These are phyloP conservation scores for Pseudogymnoascus sp. DNA, from an alignment of 2,329 filamentous ascomycete species.

Conservation along the genomic window DNA sequence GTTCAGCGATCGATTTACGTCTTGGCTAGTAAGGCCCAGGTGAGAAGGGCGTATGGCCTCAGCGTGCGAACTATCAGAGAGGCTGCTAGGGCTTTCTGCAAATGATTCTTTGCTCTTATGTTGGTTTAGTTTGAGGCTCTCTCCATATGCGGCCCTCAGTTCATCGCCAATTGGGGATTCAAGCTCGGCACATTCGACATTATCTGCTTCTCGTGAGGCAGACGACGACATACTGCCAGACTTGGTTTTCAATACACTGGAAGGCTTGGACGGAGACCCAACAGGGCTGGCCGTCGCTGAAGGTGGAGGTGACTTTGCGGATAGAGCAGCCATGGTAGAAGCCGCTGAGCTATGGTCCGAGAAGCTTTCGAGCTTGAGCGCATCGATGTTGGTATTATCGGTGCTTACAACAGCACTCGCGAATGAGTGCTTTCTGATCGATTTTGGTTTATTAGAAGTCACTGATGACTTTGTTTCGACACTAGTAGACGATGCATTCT, in stretches of 20 bases:
- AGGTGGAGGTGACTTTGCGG: constrained; percentile 49
- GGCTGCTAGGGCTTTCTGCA: neutral
- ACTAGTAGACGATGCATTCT: constrained; percentile 40
- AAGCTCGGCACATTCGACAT: neutral
- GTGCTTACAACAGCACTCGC: constrained; percentile 55
- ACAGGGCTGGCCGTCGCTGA: constrained; percentile 42
- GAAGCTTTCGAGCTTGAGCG: constrained; percentile 46
- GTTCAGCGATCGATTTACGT: neutral
- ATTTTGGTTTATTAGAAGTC: constrained; percentile 39
- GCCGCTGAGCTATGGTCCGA: constrained; percentile 52
- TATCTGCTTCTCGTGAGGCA: constrained; percentile 36
- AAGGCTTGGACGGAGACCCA: constrained; percentile 31
- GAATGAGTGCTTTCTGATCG: constrained; percentile 54
- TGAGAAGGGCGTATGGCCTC: neutral
- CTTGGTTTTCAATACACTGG: constrained; percentile 18
- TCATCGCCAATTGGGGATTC: neutral
- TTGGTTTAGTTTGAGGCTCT: neutral
- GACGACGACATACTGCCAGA: constrained; percentile 42
- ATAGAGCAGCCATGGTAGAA: constrained; percentile 59
- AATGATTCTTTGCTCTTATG: neutral
- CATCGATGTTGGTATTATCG: constrained; percentile 58
- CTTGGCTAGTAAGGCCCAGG: neutral
- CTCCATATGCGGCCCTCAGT: neutral
- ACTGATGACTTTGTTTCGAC: constrained; percentile 37
- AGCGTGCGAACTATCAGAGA: neutral